These are phyloP conservation scores for Dittrichia graveolens DNA, from an alignment of 129 eudicot species.

Conservation along the genomic window DNA sequence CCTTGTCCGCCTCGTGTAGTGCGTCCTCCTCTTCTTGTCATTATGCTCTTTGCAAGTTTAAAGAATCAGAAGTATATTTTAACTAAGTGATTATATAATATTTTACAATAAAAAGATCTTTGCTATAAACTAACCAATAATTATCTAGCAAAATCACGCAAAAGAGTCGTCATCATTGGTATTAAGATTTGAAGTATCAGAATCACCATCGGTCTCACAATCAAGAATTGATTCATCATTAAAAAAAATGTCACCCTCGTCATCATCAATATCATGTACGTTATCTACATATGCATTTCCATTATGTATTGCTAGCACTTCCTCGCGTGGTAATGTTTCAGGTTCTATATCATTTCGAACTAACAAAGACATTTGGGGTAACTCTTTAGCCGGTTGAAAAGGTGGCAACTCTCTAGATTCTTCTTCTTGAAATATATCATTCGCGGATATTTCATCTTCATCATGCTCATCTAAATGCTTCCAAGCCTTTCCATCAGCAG, in stretches of 20 bases:
- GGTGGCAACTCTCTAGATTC: conserved; percentile 22
- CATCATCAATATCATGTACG: no score
- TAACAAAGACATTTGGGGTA: background rate
- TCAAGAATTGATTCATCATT: conserved; percentile 4
- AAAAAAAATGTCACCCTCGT: background rate
- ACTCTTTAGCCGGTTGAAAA: conserved; percentile 14
- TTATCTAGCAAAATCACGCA: no score
- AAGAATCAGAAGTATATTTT: no score
- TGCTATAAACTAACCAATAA: no score
- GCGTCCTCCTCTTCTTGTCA: no score
- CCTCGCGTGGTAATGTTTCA: conserved; percentile 9
- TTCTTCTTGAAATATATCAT: conserved; percentile 18
- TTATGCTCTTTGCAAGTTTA: no score
- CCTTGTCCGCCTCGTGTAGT: no score
- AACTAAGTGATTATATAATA: no score
- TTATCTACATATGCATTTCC: background rate
- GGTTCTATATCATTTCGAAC: conserved; percentile 14
- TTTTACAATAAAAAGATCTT: no score
- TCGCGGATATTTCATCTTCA: background rate
- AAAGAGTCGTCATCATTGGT: no score
- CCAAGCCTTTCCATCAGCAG: no score
- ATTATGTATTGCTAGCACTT: conserved; percentile 7
- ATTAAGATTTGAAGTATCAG: background rate
- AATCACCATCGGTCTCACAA: background rate
- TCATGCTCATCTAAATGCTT: no score